These are phyloP conservation scores for Amphibolis antarctica DNA, from an alignment of 106 monocot genomes.

Conservation along the genomic window DNA sequence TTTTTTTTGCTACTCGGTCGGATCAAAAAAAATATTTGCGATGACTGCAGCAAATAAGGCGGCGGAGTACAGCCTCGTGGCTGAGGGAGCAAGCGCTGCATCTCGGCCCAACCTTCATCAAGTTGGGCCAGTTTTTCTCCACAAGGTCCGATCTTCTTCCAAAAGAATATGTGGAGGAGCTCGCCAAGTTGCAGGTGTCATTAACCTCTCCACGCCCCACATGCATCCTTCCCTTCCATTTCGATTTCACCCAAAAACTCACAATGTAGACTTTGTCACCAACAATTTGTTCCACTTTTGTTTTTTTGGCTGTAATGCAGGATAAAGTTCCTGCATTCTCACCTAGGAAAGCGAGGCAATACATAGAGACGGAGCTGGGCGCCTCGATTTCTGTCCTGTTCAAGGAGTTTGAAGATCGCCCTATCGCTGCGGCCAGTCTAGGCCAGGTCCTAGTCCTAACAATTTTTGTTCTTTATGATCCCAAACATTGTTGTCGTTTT, in stretches of 20 bases:
- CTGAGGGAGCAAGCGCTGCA: slow-evolving; percentile 70
- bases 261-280: background rate
- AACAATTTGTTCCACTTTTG: no score
- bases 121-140: slow-evolving; percentile 79
- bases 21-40: no score
- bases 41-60: slow-evolving; percentile 42
- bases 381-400: slow-evolving; percentile 56
- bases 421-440: slow-evolving; percentile 96
- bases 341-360: slow-evolving; percentile 49
- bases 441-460: slow-evolving; percentile 42
- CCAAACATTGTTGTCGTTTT: background rate
- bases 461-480: background rate
- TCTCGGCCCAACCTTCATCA: slow-evolving; percentile 94
- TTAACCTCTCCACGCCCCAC: no score
- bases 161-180: slow-evolving; percentile 79
- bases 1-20: no score
- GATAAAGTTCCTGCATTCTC: slow-evolving; percentile 96
- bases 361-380: slow-evolving; percentile 76
- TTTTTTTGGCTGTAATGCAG: no score
- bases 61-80: slow-evolving; percentile 71
- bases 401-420: slow-evolving; percentile 86
- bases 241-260: background rate
- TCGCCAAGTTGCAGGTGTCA: slow-evolving; percentile 73
- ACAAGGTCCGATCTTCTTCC: slow-evolving; percentile 92
- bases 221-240: no score